Evolutionary conservation across 2,329 filamentous ascomycete species (phyloP).

Genomic region (Macrophomina phaseolina): DNA sequence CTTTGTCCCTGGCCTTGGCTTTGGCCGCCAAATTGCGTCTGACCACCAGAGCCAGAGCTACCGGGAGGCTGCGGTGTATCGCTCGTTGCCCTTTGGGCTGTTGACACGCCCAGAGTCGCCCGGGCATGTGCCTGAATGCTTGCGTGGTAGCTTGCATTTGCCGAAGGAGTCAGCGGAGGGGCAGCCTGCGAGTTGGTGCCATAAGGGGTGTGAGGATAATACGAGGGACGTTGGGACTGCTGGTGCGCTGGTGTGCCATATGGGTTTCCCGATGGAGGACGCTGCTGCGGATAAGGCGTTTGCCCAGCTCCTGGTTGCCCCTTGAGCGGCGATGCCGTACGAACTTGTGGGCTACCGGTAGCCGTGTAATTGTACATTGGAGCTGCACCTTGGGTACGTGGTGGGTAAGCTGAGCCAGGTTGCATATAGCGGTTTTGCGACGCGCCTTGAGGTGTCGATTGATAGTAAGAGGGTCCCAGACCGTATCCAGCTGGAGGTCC

Average conservation of each 20-base stretch:
- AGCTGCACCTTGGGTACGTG: slow-evolving; percentile 41
- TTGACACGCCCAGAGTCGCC: slow-evolving; percentile 38
- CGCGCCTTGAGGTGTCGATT: slow-evolving; percentile 41
- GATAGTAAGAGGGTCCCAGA: slow-evolving; percentile 40
- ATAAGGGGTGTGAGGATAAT: slow-evolving; percentile 20
- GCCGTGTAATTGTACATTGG: slow-evolving; percentile 39
- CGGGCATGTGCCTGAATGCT: slow-evolving; percentile 38
- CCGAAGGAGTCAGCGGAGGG: slow-evolving; percentile 42
- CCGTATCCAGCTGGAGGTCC: slow-evolving; percentile 40
- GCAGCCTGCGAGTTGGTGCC: slow-evolving; percentile 39
- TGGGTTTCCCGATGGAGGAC: slow-evolving; percentile 34
- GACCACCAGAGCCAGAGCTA: slow-evolving; percentile 35
- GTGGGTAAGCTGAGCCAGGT: slow-evolving; percentile 41
- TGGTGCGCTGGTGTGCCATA: slow-evolving; percentile 25
- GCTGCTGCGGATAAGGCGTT: slow-evolving; percentile 33
- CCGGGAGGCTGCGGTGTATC: slow-evolving; percentile 44
- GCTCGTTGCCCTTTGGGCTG: slow-evolving; percentile 37
- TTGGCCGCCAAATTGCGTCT: neutral
- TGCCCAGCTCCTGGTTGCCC: slow-evolving; percentile 34
- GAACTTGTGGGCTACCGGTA: slow-evolving; percentile 38
- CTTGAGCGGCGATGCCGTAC: slow-evolving; percentile 46
- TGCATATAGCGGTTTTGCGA: slow-evolving; percentile 41
- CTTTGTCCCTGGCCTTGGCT: slow-evolving; percentile 31
- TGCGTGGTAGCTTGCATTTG: slow-evolving; percentile 34
- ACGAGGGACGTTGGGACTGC: slow-evolving; percentile 8